Conservation (phyloP, 2,329 filamentous ascomycete species). For the Tolypocladium nubicola region DNA sequence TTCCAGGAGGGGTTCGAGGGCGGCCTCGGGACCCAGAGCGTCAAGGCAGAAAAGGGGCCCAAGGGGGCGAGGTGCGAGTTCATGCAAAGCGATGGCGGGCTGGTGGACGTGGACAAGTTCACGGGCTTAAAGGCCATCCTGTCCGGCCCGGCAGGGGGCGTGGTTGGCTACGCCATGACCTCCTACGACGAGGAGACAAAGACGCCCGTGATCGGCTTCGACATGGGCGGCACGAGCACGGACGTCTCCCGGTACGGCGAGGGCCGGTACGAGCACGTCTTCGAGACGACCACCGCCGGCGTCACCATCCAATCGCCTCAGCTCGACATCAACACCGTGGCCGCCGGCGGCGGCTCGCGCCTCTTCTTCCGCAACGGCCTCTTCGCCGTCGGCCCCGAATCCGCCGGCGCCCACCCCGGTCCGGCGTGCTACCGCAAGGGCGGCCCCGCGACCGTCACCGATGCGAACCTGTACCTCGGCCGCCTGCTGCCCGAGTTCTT, state of each 20-base stretch:
- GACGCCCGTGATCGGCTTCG: constrained; percentile 65
- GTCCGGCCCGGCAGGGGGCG: constrained; percentile 64
- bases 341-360: constrained; percentile 60
- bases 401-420: constrained; percentile 59
- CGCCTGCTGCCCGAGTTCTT: constrained; percentile 53
- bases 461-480: constrained; percentile 61
- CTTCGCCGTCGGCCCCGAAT: constrained; percentile 64
- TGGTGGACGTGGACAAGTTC: constrained; percentile 49
- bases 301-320: constrained; percentile 72
- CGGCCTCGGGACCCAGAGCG: constrained; percentile 17
- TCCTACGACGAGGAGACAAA: constrained; percentile 58
- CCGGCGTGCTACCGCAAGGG: constrained; percentile 64
- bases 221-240: constrained; percentile 62
- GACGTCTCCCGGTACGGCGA: constrained; percentile 58
- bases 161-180: constrained; percentile 65
- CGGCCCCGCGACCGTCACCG: constrained; percentile 60
- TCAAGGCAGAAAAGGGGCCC: constrained; percentile 45
- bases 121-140: constrained; percentile 60
- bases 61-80: constrained; percentile 50
- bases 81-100: constrained; percentile 52
- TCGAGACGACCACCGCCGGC: constrained; percentile 69
- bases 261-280: constrained; percentile 33
- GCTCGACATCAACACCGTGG: constrained; percentile 73
- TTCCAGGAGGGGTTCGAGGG: constrained; percentile 25
- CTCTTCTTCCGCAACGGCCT: constrained; percentile 63